These are phyloP conservation scores for Fusarium sublunatum DNA, from an alignment of 2,329 filamentous ascomycete species.

Conservation along the genomic window DNA sequence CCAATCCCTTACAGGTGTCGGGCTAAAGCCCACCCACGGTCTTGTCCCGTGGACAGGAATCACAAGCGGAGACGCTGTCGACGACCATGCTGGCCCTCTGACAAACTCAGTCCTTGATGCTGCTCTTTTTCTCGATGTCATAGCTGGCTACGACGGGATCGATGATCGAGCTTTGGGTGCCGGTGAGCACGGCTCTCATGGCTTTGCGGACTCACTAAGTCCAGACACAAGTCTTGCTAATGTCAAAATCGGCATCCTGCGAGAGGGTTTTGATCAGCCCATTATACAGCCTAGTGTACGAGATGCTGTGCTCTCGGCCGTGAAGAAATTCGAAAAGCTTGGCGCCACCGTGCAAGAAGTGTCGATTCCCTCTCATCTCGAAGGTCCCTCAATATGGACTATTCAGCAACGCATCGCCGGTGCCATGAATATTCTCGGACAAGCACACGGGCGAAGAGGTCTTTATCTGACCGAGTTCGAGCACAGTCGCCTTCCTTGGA, in stretches of 20 bases:
- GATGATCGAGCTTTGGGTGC: conserved; percentile 58
- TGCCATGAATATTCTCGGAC: conserved; percentile 55
- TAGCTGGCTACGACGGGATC: conserved; percentile 61
- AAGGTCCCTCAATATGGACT: conserved; percentile 64
- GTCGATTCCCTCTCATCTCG: conserved; percentile 60
- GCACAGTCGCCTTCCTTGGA: conserved; percentile 58
- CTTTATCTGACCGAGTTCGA: conserved; percentile 64
- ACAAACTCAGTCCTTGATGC: conserved; percentile 54
- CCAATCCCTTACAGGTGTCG: conserved; percentile 44
- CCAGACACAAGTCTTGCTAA: conserved; percentile 25
- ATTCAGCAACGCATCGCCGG: conserved; percentile 59
- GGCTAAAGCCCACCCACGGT: conserved; percentile 63
- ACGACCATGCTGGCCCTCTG: conserved; percentile 63
- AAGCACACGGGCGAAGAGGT: conserved; percentile 59
- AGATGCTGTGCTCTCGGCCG: conserved; percentile 56
- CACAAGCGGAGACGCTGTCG: conserved; percentile 59
- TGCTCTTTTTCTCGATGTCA: conserved; percentile 57
- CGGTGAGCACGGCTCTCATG: conserved; percentile 45
- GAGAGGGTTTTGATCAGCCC: conserved; percentile 57
- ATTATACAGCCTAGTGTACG: conserved; percentile 55
- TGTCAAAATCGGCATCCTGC: conserved; percentile 56
- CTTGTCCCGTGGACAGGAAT: conserved; percentile 64
- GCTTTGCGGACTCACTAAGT: conserved; percentile 14
- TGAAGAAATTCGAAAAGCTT: conserved; percentile 54
- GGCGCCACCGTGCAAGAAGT: conserved; percentile 63